These are phyloP conservation scores for Saccharomyces hybrid DNA, from an alignment of 1,139 yeast species.

Conservation along the genomic window DNA sequence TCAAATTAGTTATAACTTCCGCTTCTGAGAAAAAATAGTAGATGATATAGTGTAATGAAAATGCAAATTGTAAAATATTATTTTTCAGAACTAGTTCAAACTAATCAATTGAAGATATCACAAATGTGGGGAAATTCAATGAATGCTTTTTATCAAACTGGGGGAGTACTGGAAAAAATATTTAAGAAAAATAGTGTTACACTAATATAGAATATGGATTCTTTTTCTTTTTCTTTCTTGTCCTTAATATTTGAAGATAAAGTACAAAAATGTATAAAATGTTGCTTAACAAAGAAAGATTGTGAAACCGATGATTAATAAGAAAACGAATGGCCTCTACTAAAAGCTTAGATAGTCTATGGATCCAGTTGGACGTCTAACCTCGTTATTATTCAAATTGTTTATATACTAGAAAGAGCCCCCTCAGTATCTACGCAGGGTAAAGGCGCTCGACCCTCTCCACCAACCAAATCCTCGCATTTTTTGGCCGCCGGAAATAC, in stretches of 20 bases:
- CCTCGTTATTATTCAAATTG: not conserved
- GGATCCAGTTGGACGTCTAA: not conserved
- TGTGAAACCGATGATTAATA: not conserved
- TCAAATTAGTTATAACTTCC: not conserved
- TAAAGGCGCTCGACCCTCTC: constrained; percentile 1
- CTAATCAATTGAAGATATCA: constrained; percentile 1
- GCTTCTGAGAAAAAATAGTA: not conserved
- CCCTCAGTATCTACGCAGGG: not conserved
- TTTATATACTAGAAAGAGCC: not conserved
- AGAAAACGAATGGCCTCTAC: not conserved
- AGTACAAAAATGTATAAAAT: not conserved
- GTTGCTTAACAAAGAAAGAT: not conserved
- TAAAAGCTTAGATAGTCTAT: not conserved
- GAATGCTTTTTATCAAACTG: not conserved
- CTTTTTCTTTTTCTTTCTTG: not conserved
- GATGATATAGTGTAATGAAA: not conserved
- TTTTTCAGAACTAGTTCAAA: constrained; percentile 1
- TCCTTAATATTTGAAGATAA: not conserved
- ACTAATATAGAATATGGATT: not conserved
- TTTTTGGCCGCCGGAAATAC: not conserved
- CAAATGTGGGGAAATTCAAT: not conserved
- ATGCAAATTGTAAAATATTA: constrained; percentile 1
- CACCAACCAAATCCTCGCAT: constrained; percentile 1
- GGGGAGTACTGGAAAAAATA: not conserved
- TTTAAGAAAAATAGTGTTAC: not conserved